Conservation (phyloP, 768 basidiomycete genomes). For the Sporobolomyces pararoseus region DNA sequence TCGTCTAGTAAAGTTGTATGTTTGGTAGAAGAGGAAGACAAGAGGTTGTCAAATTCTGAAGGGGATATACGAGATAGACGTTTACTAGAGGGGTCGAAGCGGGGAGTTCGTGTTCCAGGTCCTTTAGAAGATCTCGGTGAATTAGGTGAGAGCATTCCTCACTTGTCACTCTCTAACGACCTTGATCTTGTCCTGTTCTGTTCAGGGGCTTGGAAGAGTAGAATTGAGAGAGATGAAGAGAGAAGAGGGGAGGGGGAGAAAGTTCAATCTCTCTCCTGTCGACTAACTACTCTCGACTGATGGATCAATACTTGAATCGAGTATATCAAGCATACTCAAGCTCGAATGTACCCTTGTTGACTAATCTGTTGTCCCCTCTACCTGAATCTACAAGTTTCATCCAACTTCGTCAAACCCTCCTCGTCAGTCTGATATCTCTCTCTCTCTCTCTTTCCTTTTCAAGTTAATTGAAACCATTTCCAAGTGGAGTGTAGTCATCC, state of each 20-base stretch:
- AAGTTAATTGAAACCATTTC: not conserved
- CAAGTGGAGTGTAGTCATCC: not conserved
- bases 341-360: not conserved
- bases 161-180: too few species aligned
- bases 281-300: not conserved
- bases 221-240: too few species aligned
- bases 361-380: not conserved
- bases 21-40: constrained; percentile 12
- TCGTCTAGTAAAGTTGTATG: constrained; percentile 7
- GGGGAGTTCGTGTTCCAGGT: too few species aligned
- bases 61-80: constrained; percentile 35
- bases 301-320: not conserved
- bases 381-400: not conserved
- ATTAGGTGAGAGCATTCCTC: not conserved
- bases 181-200: not conserved
- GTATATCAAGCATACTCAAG: not conserved
- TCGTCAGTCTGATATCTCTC: not conserved
- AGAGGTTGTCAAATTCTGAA: constrained; percentile 34
- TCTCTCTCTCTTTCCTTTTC: not conserved
- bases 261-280: not conserved
- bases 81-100: not conserved
- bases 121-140: not conserved
- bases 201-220: not conserved
- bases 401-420: constrained; percentile 8
- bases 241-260: not conserved